Base-by-base conservation (phyloP, 768 basidiomycete species). In the Pleurotus tuber-regium region DNA sequence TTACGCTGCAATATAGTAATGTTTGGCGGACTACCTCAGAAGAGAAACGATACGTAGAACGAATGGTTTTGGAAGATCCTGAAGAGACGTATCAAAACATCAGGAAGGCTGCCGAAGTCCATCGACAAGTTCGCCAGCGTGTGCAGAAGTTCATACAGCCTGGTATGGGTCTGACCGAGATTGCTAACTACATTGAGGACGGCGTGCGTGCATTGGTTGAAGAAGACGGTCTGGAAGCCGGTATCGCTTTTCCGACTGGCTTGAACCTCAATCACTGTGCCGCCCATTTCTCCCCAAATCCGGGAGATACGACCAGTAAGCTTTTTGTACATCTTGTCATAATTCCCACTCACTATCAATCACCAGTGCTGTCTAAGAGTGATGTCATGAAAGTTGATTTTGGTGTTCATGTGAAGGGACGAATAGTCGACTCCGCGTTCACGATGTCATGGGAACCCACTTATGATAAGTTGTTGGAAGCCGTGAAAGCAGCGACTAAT, bases 361-460 rank as follows among this genome's bases (percentile, higher is more conserved):
- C 31, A 26, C 11, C 64, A 95, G 95, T 94, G 21, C 72, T 98
- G 28, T 77, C 87, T 63, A 70, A 80, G 51, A 83, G 85, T 30
- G 96, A 98, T 63, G 88, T 98, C 14, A 75, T 99, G 56, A 98
- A 99, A 72, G 93, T 99, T 42, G 97, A 99, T 64, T 82, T 99
- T 60, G 97, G 97, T 44, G 94, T 98, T 2, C 97, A 99, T 57
- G 94, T 98, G 29, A 89, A 89, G 61, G 97, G 96, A n/a, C 78
- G 92, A 46, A 99, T 98, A 53, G 65, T 85, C 23, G 97, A 99
- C 66, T 98, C 95, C 42, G 97, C 97, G 2, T 98, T 98, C 68
- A 99, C 97, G 2, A 72, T 98, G 62, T 81, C 74, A 14, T 98
- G 86, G 59, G 92, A 94, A 52, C 92, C 84, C 24, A 90, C 87